A percentile compares a stretch with the other conserved stretches of the same genome.
phyloP scores from a whole-genome alignment of 2,329 filamentous ascomycete genomes.

The Coniosporium tulheliwenetii region DNA sequence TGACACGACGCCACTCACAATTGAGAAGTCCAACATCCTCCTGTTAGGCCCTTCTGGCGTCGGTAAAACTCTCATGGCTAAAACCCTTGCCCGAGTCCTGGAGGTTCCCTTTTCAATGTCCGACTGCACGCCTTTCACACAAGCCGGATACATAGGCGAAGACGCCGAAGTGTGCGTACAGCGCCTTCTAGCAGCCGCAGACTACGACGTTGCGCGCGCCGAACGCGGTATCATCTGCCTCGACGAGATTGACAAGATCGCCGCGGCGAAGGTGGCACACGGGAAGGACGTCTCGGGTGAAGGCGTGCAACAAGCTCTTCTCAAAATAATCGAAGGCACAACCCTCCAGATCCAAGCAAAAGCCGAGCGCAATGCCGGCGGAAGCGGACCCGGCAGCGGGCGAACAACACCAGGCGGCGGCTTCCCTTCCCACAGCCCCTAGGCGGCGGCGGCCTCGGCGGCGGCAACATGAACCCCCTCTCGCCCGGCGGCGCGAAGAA shows the following conservation, averaged over 20 bases:
- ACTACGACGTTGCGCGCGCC: constrained; percentile 70
- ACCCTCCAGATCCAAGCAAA: constrained; percentile 88
- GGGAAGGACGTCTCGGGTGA: constrained; percentile 92
- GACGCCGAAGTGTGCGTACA: constrained; percentile 96
- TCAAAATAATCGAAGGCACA: constrained; percentile 93
- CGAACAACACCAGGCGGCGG: constrained; percentile 18
- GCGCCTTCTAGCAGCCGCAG: constrained; percentile 72
- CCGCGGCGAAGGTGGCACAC: constrained; percentile 70
- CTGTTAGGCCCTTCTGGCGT: constrained; percentile 86
- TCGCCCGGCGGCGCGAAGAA: constrained; percentile 28
- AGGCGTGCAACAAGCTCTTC: constrained; percentile 85
- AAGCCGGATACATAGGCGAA: constrained; percentile 94
- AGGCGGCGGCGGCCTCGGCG: constrained; percentile 14
- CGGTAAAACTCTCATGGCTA: constrained; percentile 90
- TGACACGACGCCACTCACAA: constrained; percentile 47
- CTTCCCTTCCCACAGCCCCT: constrained; percentile 20
- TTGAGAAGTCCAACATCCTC: constrained; percentile 92
- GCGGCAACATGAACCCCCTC: constrained; percentile 12
- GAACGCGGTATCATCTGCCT: constrained; percentile 90
- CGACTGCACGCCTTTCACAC: constrained; percentile 90
- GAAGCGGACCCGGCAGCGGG: not conserved
- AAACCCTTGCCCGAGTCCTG: constrained; percentile 81
- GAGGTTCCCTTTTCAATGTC: constrained; percentile 92
- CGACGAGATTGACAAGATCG: constrained; percentile 96
- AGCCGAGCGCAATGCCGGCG: constrained; percentile 36